Evolutionary conservation across 805 yeast genomes (phyloP).

Genomic region (Blastobotrys attinorum): DNA sequence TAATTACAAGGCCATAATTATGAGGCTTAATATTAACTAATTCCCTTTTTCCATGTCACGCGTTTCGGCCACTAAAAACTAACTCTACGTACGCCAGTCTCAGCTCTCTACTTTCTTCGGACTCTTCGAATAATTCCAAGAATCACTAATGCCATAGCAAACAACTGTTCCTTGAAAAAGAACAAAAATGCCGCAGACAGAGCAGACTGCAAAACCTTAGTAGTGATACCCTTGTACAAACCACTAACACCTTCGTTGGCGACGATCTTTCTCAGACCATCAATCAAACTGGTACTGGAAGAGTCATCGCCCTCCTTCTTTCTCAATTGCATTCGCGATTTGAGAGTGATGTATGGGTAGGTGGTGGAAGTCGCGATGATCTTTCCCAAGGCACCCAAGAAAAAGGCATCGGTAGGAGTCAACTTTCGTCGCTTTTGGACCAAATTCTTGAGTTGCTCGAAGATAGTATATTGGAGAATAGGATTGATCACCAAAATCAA

Average conservation of each 20-base stretch:
- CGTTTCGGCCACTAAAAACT: no score
- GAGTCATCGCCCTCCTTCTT: conserved; percentile 27
- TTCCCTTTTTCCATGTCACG: no score
- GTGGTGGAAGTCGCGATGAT: conserved; percentile 82
- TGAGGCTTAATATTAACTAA: no score
- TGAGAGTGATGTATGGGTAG: conserved; percentile 83
- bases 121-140: conserved; percentile 36
- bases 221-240: conserved; percentile 71
- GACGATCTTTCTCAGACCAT: conserved; percentile 47
- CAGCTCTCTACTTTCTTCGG: no score
- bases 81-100: no score
- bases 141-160: conserved; percentile 47
- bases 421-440: conserved; percentile 48
- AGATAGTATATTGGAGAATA: conserved; percentile 83
- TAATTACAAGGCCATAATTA: no score
- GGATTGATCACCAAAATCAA: conserved; percentile 81
- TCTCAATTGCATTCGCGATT: conserved; percentile 78
- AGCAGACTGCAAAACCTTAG: conserved; percentile 77
- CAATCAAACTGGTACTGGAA: conserved; percentile 19
- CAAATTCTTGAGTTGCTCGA: conserved; percentile 72
- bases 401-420: conserved; percentile 69
- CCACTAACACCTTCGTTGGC: conserved; percentile 66
- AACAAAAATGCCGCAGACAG: conserved; percentile 84
- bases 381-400: conserved; percentile 85
- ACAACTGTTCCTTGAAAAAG: conserved; percentile 82